Conservation (phyloP, 2,329 filamentous ascomycete genomes). For the Huntiella savannae region DNA sequence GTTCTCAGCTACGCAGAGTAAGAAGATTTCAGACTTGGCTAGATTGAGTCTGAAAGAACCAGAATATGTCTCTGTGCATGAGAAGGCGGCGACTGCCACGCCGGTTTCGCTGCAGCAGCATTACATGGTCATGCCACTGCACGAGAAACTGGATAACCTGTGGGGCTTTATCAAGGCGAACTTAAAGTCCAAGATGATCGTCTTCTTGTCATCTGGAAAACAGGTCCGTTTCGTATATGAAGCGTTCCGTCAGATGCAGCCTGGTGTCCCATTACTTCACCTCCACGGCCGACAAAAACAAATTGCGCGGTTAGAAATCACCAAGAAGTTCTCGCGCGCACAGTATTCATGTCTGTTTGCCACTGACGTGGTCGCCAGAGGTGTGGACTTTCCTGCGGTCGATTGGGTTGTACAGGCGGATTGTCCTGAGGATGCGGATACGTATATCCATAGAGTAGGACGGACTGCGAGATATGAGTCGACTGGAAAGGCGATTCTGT, state of each 20-base stretch:
- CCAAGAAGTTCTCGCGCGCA: constrained; percentile 58
- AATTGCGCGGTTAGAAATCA: constrained; percentile 70
- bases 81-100: constrained; percentile 60
- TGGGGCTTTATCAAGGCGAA: constrained; percentile 86
- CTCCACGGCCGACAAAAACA: constrained; percentile 91
- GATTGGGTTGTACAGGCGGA: constrained; percentile 99
- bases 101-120: constrained; percentile 74
- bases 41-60: constrained; percentile 74
- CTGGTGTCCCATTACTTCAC: constrained; percentile 82
- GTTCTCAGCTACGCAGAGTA: constrained; percentile 92
- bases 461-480: constrained; percentile 86
- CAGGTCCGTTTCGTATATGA: constrained; percentile 95
- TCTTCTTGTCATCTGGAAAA: constrained; percentile 89
- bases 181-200: constrained; percentile 83
- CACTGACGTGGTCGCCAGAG: constrained; percentile 85
- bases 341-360: constrained; percentile 81
- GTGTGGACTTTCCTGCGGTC: constrained; percentile 87
- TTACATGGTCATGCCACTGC: constrained; percentile 68
- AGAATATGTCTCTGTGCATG: constrained; percentile 88
- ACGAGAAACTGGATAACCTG: constrained; percentile 78
- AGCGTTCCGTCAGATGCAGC: constrained; percentile 77
- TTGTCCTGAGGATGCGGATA: constrained; percentile 89
- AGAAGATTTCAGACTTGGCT: constrained; percentile 79
- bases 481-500: constrained; percentile 71
- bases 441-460: constrained; percentile 91